Evolutionary conservation across 495 filamentous ascomycete species (phyloP), one percentile per base, ranked within the genome.

Genomic region (Pyrenula aspistea): DNA sequence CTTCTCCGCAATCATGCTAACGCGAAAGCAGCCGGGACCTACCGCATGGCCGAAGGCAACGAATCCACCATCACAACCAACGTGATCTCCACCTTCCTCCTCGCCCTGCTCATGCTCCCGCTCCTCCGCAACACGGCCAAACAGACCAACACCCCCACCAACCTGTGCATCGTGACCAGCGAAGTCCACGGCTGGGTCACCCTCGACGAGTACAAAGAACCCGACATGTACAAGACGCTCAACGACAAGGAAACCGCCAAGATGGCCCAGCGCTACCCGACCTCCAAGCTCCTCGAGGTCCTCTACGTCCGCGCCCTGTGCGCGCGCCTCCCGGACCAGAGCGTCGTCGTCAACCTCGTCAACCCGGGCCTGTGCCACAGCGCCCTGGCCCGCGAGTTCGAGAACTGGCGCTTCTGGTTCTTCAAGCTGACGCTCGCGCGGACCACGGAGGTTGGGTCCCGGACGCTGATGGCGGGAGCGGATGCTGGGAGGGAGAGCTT

Each of bases 341-440:
- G 62, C 22, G 77, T 86, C 21, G 70, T 81, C 21, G 62, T 85
- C 53, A 83, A 81, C 61, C 66, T 71, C 21, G 47, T 77, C 10
- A 77, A 75, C 53, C 82, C 82, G 0, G 78, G 80, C 1, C 57
- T 81, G 25, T 82, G 76, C 63, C 58, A 72, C 50, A 73, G 78
- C 2, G 57, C 62, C 1, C 61, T 83, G 0, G 62, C 59, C 1
- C 65, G 77, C 1, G 67, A 80, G 1, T 0, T 68, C 10, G 69
- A 77, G 22, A 66, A 72, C 48, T 60, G 76, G 19, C 77, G 72
- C 60, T 2, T 71, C 23, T 56, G 58, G 22, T 1, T 70, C 1
- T 22, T 74, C 19, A 59, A 67, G 51, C 4, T 57, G 0, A 15
- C 69, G 0, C 20, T 79, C 2, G 77, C 70, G 0, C 71, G 78